Evolutionary conservation across 768 basidiomycete genomes (phyloP).

Genomic region (Clavaria fumosa): DNA sequence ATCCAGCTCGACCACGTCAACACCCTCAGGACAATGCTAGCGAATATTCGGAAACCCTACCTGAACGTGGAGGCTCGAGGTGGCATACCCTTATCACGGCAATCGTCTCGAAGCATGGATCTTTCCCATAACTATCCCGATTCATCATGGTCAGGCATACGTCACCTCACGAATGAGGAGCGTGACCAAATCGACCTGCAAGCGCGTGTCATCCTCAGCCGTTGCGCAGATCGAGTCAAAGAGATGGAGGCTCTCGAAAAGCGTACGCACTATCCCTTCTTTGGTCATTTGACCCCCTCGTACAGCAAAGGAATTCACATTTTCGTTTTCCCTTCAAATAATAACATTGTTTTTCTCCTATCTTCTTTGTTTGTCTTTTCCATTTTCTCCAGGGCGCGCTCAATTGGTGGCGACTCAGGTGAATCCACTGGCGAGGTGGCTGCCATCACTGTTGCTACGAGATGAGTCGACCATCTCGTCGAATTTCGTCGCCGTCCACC

Average conservation of each 20-base stretch:
- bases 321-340: constrained; percentile 9
- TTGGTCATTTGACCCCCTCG: too few species aligned
- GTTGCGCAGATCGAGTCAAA: constrained; percentile 76
- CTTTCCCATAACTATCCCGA: constrained; percentile 31
- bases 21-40: constrained; percentile 56
- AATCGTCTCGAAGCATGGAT: constrained; percentile 40
- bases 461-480: constrained; percentile 37
- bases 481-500: constrained; percentile 80
- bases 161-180: constrained; percentile 74
- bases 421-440: constrained; percentile 50
- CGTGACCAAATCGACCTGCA: constrained; percentile 93
- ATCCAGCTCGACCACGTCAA: constrained; percentile 57
- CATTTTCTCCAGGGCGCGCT: constrained; percentile 34
- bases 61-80: constrained; percentile 56
- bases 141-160: constrained; percentile 46
- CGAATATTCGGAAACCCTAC: constrained; percentile 72
- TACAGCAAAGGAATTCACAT: constrained; percentile 8
- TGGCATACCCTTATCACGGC: constrained; percentile 36
- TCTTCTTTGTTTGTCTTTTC: constrained; percentile 8
- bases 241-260: constrained; percentile 83
- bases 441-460: constrained; percentile 55
- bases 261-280: constrained; percentile 42
- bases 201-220: constrained; percentile 68
- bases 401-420: constrained; percentile 50
- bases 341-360: too few species aligned